Percentiles rank a stretch among this genome's conserved stretches.
These are phyloP conservation scores for Trifolium subterraneum DNA, from an alignment of 306 rosid species.

Conservation along the genomic window DNA sequence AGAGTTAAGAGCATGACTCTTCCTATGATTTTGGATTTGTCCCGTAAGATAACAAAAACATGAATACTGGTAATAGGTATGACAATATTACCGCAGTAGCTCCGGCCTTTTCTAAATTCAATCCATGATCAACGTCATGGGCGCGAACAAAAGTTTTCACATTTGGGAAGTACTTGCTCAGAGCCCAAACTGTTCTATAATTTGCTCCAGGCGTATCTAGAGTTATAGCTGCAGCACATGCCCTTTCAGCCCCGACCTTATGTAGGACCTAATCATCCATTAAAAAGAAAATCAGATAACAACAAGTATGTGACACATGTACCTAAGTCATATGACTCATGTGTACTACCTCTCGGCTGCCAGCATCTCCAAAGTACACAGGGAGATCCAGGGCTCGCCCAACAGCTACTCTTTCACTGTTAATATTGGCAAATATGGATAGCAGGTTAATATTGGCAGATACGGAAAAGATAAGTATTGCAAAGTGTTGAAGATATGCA, in stretches of 20 bases:
- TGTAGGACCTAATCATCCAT: conserved; percentile 82
- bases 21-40: background rate
- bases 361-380: conserved; percentile 99
- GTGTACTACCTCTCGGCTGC: conserved; percentile 89
- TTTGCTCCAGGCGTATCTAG: conserved; percentile 97
- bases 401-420: conserved; percentile 92
- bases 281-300: conserved; percentile 44
- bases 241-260: conserved; percentile 96
- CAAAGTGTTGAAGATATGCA: background rate
- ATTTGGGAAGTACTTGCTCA: conserved; percentile 96
- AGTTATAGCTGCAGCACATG: conserved; percentile 97
- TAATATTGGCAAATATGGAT: conserved; percentile 41
- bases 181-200: conserved; percentile 99
- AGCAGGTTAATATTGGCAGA: conserved; percentile 44
- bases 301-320: conserved; percentile 10
- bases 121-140: conserved; percentile 98
- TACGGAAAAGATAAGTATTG: background rate
- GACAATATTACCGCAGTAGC: conserved; percentile 89
- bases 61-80: conserved; percentile 35
- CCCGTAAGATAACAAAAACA: conserved; percentile 30
- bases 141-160: conserved; percentile 99
- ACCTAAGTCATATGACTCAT: conserved; percentile 30
- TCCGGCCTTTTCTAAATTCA: conserved; percentile 99
- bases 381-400: conserved; percentile 98
- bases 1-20: conserved; percentile 13